Percentiles rank a stretch among this genome's conserved stretches.
Evolutionary conservation across 768 basidiomycete species (phyloP).

Genomic region (Mycena kentingensis): DNA sequence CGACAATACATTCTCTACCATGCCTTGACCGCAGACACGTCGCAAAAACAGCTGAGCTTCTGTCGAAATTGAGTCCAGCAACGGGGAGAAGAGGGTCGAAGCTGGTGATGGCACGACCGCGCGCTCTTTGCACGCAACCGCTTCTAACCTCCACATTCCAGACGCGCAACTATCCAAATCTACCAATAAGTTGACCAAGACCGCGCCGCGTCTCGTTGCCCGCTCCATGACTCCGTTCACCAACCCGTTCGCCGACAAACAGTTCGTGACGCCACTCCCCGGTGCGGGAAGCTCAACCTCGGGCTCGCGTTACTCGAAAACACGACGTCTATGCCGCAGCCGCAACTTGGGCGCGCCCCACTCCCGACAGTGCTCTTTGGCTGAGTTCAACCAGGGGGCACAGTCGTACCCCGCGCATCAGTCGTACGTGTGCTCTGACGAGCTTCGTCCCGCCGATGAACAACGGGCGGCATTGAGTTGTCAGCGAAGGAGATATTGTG

Average conservation of each 20-base stretch:
- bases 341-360: conserved; percentile 28
- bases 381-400: conserved; percentile 73
- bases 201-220: conserved; percentile 25
- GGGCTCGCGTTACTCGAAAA: conserved; percentile 20
- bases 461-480: conserved; percentile 73
- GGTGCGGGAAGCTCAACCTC: conserved; percentile 31
- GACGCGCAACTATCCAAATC: conserved; percentile 21
- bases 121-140: no score
- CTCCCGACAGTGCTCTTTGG: conserved; percentile 48
- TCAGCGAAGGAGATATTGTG: conserved; percentile 53
- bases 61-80: no score
- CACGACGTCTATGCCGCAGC: conserved; percentile 5
- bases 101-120: no score
- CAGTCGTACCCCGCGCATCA: conserved; percentile 51
- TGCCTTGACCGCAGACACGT: no score
- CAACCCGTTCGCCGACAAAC: conserved; percentile 48
- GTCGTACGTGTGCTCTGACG: conserved; percentile 38
- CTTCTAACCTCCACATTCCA: no score
- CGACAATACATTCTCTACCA: no score
- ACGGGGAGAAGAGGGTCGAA: no score
- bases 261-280: conserved; percentile 39
- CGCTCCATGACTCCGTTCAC: conserved; percentile 76
- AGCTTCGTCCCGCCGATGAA: conserved; percentile 69
- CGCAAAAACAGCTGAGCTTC: no score
- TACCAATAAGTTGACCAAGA: conserved; percentile 10